Evolutionary conservation across 2,329 filamentous ascomycete genomes (phyloP).

Genomic region (Verticillium isaacii): DNA sequence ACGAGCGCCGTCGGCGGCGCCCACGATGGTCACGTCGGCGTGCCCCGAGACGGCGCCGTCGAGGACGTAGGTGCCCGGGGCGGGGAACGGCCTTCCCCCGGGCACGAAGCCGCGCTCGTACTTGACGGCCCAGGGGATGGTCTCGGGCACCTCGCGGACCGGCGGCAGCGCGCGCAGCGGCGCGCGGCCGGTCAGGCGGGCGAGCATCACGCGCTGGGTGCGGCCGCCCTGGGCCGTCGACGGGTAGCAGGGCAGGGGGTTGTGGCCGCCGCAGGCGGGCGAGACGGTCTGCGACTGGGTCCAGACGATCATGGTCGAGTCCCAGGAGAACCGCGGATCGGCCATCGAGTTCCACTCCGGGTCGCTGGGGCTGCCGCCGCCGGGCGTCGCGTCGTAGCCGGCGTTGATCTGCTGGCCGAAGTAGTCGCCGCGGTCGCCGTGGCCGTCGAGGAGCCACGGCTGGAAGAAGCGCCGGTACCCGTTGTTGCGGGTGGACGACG

Average conservation of each 20-base stretch:
- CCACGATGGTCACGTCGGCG: no score
- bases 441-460: slow-evolving; percentile 31
- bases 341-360: no score
- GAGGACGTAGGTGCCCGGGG: no score
- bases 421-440: slow-evolving; percentile 35
- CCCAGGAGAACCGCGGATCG: no score
- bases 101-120: no score
- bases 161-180: slow-evolving; percentile 9
- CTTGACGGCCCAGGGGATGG: no score
- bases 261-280: slow-evolving; percentile 33
- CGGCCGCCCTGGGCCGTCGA: slow-evolving; percentile 31
- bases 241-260: slow-evolving; percentile 30
- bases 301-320: neutral
- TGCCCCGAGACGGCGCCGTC: no score
- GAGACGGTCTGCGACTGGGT: slow-evolving; percentile 27
- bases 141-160: no score
- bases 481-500: slow-evolving; percentile 35
- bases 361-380: no score
- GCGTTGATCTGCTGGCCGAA: slow-evolving; percentile 34
- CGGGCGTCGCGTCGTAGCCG: slow-evolving; percentile 16
- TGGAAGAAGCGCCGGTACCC: slow-evolving; percentile 35
- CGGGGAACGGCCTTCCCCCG: no score
- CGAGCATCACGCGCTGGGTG: slow-evolving; percentile 32
- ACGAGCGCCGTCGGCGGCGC: no score
- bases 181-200: slow-evolving; percentile 24